Evolutionary conservation across 1,284 basidiomycete genomes (phyloP), one percentile per base, ranked within the genome.

Genomic region (Moniliophthora roreri): DNA sequence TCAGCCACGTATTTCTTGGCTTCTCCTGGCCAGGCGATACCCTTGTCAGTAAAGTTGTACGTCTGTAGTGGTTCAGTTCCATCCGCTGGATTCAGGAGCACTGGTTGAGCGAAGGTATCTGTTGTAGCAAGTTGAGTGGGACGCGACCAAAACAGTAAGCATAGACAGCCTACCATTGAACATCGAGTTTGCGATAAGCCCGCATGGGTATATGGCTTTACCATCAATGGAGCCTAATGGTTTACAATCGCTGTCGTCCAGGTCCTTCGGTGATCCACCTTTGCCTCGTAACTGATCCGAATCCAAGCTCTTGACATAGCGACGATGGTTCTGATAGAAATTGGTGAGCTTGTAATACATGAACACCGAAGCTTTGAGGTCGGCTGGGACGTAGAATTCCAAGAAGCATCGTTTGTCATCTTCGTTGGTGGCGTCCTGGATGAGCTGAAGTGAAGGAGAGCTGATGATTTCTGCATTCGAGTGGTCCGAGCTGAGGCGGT

Each of bases 321-420:
- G 85, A 46, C 97, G 87, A 70, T 99, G 97, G 70, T 99, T 99
- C 79, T 99, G 97, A 75, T 89, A 99, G 78, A 93, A 96, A 75
- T 94, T 94, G 54, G 90, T 91, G 69, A 96, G 84, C 73, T 94
- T 93, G 82, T 99, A 99, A 77, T 99, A 99, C 60, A 98, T 78
- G 66, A 99, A 87, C 3, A 99, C 91, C 32, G 88, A 80, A 16
- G 81, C 72, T 6, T 83, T 72, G 40, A 99, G 76, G 63, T 92
- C 81, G 50, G 85, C 82, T 2, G 95, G 94, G 18, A 99, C 74
- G 44, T 89, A 78, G 64, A 97, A 98, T 55, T 85, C 77, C 62
- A 98, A 77, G 54, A 85, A 67, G 68, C 95, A 98, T 11, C 11
- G 28, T 32, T 32, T 11, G 28, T 78, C 70, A 20, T 71, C 63